These are phyloP conservation scores for Plasmodium ovale DNA, from an alignment of 169 alveolate genomes.

Conservation along the genomic window DNA sequence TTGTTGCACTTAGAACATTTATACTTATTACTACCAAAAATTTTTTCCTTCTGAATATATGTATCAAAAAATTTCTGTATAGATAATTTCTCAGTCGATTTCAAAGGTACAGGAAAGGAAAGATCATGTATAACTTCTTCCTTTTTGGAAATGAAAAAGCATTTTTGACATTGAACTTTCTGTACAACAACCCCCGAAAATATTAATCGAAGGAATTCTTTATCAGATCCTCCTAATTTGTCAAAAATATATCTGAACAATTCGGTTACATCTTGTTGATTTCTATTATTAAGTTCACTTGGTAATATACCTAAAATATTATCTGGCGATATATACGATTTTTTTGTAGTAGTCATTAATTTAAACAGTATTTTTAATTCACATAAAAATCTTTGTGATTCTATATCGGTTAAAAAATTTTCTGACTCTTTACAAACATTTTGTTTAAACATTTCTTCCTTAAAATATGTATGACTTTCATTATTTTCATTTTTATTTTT, in stretches of 20 bases:
- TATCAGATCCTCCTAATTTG: constrained; percentile 79
- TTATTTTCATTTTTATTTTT: background rate
- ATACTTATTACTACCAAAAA: constrained; percentile 85
- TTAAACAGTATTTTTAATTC: constrained; percentile 72
- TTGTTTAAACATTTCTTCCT: background rate
- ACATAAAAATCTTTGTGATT: constrained; percentile 9
- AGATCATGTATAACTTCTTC: constrained; percentile 84
- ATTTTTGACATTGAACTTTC: constrained; percentile 82
- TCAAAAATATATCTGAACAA: constrained; percentile 80
- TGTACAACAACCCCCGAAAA: constrained; percentile 86
- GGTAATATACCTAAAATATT: constrained; percentile 80
- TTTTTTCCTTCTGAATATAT: constrained; percentile 80
- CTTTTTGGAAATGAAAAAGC: constrained; percentile 79
- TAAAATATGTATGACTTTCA: background rate
- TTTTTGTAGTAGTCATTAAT: constrained; percentile 78
- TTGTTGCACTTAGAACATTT: constrained; percentile 83
- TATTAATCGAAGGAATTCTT: constrained; percentile 80
- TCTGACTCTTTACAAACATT: background rate
- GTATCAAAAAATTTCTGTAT: constrained; percentile 84
- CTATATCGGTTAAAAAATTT: background rate
- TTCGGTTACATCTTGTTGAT: constrained; percentile 89
- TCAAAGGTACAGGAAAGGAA: constrained; percentile 79
- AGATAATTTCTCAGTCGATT: constrained; percentile 37
- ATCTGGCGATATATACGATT: constrained; percentile 75
- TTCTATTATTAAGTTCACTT: constrained; percentile 62